phyloP scores from a whole-genome alignment of 2,329 filamentous ascomycete species.

The Neofusicoccum cordaticola region DNA sequence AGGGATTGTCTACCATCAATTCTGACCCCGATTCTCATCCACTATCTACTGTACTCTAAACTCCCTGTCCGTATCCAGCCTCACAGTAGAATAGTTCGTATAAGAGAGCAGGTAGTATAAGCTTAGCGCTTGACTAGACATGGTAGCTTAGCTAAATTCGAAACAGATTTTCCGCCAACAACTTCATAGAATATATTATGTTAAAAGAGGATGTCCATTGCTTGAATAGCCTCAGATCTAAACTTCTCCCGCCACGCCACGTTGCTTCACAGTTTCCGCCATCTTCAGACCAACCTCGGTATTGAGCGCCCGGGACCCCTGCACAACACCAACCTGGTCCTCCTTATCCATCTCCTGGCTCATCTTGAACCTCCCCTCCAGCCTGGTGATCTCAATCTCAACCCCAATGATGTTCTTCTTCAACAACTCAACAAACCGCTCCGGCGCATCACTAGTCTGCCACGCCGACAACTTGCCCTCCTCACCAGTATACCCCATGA shows the following conservation, averaged over 20 bases:
- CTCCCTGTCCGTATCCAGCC: no score
- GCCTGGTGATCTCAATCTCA: conserved; percentile 22
- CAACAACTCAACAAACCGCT: conserved; percentile 55
- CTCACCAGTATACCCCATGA: conserved; percentile 57
- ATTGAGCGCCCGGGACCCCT: background rate
- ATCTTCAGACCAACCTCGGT: background rate
- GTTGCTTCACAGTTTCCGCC: background rate
- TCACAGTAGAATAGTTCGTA: no score
- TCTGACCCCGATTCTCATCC: no score
- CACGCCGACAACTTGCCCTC: conserved; percentile 39
- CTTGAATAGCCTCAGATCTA: background rate
- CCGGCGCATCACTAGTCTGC: conserved; percentile 58
- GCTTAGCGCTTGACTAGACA: no score
- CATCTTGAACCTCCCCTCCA: conserved; percentile 29
- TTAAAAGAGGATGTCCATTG: no score
- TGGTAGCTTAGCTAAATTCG: no score
- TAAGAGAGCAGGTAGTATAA: no score
- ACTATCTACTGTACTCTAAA: no score
- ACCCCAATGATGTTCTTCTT: conserved; percentile 58
- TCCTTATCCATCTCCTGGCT: conserved; percentile 15
- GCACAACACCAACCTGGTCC: background rate
- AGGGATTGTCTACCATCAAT: no score
- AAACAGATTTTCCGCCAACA: no score
- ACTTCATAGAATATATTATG: no score
- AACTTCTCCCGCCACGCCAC: background rate